Percentiles rank a stretch among this genome's conserved stretches.
These are phyloP conservation scores for Sungouiella thailandica DNA, from an alignment of 805 yeast genomes.

Conservation along the genomic window DNA sequence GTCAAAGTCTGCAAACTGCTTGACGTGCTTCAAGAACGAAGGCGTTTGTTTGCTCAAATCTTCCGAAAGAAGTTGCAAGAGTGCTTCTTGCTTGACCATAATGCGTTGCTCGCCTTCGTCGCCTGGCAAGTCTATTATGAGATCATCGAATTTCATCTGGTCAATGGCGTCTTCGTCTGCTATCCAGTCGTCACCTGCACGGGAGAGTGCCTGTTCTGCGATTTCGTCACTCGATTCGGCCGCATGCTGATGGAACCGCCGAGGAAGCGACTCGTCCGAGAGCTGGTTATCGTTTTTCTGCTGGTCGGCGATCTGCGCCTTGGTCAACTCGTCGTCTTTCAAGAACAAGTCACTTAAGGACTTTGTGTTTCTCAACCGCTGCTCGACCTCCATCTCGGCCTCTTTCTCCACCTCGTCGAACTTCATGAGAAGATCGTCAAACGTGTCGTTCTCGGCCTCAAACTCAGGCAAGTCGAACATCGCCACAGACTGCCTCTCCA, in stretches of 20 bases:
- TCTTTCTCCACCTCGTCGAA: constrained; percentile 16
- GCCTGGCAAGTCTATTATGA: constrained; percentile 1
- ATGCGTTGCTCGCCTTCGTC: constrained; percentile 1
- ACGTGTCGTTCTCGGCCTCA: constrained; percentile 11
- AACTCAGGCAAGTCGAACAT: constrained; percentile 12
- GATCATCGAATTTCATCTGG: constrained; percentile 1
- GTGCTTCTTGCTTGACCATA: constrained; percentile 2
- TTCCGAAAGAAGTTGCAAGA: neutral
- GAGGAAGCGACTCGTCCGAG: constrained; percentile 14
- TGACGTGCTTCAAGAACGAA: constrained; percentile 25
- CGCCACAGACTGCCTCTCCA: neutral
- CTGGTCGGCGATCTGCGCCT: constrained; percentile 37
- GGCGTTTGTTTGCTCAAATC: constrained; percentile 1
- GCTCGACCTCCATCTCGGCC: constrained; percentile 11
- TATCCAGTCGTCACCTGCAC: neutral
- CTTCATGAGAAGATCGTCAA: constrained; percentile 12
- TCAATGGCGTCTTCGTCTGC: neutral
- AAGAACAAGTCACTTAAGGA: constrained; percentile 23
- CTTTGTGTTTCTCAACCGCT: constrained; percentile 3
- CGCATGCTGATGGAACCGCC: constrained; percentile 1
- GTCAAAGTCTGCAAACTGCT: constrained; percentile 33
- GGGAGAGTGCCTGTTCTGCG: neutral
- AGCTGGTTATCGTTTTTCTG: constrained; percentile 24
- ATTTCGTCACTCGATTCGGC: neutral
- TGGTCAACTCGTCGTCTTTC: constrained; percentile 38